phyloP scores from a whole-genome alignment of 805 yeast species.

The Debaryomyces maramus region DNA sequence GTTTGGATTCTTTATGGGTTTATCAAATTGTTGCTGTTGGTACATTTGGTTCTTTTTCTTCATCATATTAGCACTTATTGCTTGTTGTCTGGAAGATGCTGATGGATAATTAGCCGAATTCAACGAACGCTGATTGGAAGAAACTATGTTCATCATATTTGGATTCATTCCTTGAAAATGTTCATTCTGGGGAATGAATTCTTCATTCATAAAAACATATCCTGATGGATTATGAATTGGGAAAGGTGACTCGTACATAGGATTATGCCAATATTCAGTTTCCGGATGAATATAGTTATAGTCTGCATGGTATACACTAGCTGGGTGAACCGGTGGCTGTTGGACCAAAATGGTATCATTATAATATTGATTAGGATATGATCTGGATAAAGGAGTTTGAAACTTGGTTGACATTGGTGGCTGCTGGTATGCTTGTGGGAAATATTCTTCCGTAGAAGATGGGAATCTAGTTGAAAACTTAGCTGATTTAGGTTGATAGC shows the following conservation, averaged over 20 bases:
- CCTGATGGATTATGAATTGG: constrained; percentile 7
- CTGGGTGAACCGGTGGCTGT: not conserved
- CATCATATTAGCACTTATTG: constrained; percentile 34
- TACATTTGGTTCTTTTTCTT: constrained; percentile 29
- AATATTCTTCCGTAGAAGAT: constrained; percentile 20
- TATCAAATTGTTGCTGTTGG: constrained; percentile 11
- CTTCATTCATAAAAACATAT: constrained; percentile 20
- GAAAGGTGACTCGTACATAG: not conserved
- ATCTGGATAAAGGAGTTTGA: constrained; percentile 19
- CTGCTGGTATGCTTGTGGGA: constrained; percentile 13
- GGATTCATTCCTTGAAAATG: constrained; percentile 19
- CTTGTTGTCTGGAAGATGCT: constrained; percentile 31
- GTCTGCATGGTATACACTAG: constrained; percentile 2
- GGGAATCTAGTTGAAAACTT: constrained; percentile 10
- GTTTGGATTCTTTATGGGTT: not conserved
- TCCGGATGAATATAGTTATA: constrained; percentile 12
- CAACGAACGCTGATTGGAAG: constrained; percentile 3
- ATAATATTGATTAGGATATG: constrained; percentile 6
- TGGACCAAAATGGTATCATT: constrained; percentile 6
- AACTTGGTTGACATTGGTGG: constrained; percentile 27
- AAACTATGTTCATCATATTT: constrained; percentile 5
- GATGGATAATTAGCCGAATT: constrained; percentile 4
- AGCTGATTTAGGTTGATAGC: constrained; percentile 10
- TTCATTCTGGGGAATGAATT: constrained; percentile 8
- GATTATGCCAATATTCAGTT: constrained; percentile 19